Evolutionary conservation across 2,329 filamentous ascomycete species (phyloP).

Genomic region (Sarocladiaceae sp.): DNA sequence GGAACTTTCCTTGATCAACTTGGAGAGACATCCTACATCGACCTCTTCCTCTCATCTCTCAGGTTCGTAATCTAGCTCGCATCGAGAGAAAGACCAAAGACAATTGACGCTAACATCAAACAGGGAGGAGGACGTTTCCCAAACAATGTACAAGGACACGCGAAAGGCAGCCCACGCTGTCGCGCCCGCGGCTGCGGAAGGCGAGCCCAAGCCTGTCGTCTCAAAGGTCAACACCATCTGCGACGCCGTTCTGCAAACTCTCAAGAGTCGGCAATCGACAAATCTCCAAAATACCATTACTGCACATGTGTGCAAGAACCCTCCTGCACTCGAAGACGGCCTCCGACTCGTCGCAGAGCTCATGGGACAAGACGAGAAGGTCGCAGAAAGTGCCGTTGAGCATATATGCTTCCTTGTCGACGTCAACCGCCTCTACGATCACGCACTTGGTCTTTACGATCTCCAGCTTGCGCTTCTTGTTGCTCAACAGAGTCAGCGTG

Average conservation of each 20-base stretch:
- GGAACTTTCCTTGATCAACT: constrained; percentile 79
- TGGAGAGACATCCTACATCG: constrained; percentile 74
- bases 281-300: constrained; percentile 91
- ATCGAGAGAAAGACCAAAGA: too few relatives aligned
- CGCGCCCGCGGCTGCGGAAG: constrained; percentile 6
- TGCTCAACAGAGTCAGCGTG: constrained; percentile 92
- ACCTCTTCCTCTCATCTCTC: constrained; percentile 84
- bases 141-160: constrained; percentile 94
- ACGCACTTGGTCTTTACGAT: constrained; percentile 86
- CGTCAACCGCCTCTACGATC: constrained; percentile 85
- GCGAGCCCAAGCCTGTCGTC: constrained; percentile 7
- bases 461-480: constrained; percentile 85
- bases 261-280: constrained; percentile 57
- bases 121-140: constrained; percentile 85
- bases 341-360: constrained; percentile 74
- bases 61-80: constrained; percentile 59
- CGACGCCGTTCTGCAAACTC: constrained; percentile 70
- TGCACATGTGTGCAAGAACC: constrained; percentile 87
- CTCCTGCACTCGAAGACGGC: constrained; percentile 84
- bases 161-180: constrained; percentile 37
- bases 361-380: constrained; percentile 60
- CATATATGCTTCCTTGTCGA: constrained; percentile 98
- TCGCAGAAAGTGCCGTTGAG: constrained; percentile 85
- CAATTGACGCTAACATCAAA: constrained; percentile 27
- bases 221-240: constrained; percentile 84